A percentile compares a stretch with the other conserved stretches of the same genome.
Conservation (phyloP, 192 early-diverging fungal species). For the Rhizoclosmatium globosum region DNA sequence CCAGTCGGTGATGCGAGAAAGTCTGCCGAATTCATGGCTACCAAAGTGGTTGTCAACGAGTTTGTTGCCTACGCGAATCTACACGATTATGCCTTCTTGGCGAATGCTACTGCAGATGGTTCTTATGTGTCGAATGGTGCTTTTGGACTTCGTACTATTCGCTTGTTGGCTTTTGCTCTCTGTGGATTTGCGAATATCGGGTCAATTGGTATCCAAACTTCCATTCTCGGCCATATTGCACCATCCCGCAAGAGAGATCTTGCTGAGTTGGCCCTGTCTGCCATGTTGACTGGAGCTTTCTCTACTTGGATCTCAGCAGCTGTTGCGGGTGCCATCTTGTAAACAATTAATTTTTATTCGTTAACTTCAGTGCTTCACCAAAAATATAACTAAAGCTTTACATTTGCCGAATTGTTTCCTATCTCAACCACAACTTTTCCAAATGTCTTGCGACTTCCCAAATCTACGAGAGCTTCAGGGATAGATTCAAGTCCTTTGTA, state of each 20-base stretch:
- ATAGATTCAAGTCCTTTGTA: constrained; percentile 62
- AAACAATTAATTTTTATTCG: constrained; percentile 20
- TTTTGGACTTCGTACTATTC: constrained; percentile 41
- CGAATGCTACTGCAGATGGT: constrained; percentile 3
- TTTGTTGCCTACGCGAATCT: constrained; percentile 78
- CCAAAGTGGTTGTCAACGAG: constrained; percentile 88
- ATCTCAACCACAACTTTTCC: constrained; percentile 79
- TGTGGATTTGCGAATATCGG: constrained; percentile 89
- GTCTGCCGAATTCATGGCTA: constrained; percentile 74
- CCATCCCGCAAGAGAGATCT: constrained; percentile 74
- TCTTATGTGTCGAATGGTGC: constrained; percentile 23
- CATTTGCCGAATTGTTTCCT: not conserved
- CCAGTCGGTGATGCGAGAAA: constrained; percentile 56
- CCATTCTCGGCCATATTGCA: constrained; percentile 76
- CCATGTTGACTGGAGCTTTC: constrained; percentile 81
- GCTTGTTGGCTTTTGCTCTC: constrained; percentile 72
- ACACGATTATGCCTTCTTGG: constrained; percentile 1
- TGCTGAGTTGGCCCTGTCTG: constrained; percentile 76
- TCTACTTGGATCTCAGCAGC: constrained; percentile 82
- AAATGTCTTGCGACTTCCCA: constrained; percentile 74
- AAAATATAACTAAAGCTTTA: not conserved
- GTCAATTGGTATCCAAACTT: constrained; percentile 85
- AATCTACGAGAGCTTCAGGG: constrained; percentile 72
- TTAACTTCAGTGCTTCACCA: not conserved
- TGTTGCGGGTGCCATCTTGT: constrained; percentile 72